A percentile compares a stretch with the other conserved stretches of the same genome.
These are phyloP conservation scores for Boletus sp. DNA, from an alignment of 1,284 basidiomycete species.

Conservation along the genomic window DNA sequence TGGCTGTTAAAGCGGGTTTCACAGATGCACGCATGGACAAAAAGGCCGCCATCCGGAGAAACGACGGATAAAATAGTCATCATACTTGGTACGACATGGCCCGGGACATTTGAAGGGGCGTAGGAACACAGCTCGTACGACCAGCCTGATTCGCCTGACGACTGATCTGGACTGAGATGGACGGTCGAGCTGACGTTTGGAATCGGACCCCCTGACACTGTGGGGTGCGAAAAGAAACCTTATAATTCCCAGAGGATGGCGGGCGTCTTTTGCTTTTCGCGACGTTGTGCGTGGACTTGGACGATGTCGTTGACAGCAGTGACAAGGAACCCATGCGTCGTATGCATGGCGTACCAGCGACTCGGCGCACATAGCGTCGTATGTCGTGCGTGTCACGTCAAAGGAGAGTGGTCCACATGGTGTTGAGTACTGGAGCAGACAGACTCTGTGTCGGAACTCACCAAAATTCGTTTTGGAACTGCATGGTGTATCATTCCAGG, in stretches of 20 bases:
- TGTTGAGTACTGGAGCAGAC: neutral
- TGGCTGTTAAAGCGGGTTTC: slow-evolving; percentile 7
- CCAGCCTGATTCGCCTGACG: neutral
- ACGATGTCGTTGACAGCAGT: slow-evolving; percentile 1
- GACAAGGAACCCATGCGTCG: neutral
- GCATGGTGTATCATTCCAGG: neutral
- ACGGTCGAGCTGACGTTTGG: neutral
- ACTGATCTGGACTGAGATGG: slow-evolving; percentile 4
- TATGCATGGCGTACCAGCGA: neutral
- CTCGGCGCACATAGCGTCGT: neutral
- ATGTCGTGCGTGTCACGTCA: neutral
- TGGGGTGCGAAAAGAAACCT: neutral
- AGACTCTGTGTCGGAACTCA: neutral
- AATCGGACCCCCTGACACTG: slow-evolving; percentile 17
- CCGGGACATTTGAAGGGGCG: neutral
- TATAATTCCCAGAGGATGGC: neutral
- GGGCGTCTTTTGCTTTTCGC: no score
- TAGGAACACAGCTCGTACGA: neutral
- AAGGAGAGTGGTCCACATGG: neutral
- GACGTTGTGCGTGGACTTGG: no score
- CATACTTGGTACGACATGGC: neutral
- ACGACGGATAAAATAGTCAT: slow-evolving; percentile 2
- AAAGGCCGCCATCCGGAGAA: neutral
- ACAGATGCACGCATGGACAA: neutral
- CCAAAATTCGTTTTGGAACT: neutral